Percentiles rank a stretch among this genome's conserved stretches.
Conservation (phyloP, 495 filamentous ascomycete genomes). For the Endocarpon pusillum region DNA sequence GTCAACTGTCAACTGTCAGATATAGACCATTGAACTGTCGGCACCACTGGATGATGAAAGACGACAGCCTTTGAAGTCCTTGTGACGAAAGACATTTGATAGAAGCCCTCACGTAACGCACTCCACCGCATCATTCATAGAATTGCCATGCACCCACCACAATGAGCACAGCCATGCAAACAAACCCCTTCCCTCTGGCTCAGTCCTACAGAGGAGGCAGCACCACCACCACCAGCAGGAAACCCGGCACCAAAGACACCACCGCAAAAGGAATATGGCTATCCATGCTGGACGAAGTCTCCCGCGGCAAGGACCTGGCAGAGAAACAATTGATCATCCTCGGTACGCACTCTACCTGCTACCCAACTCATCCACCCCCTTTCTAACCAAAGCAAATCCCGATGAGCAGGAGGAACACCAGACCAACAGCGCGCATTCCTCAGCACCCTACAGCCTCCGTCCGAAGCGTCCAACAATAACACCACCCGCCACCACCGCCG, state of each 20-base stretch:
- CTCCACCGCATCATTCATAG: too few relatives aligned
- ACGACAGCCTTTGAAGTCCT: too few relatives aligned
- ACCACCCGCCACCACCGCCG: conserved; percentile 39
- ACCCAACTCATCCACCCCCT: conserved; percentile 4
- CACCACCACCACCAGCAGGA: too few relatives aligned
- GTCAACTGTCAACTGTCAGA: too few relatives aligned
- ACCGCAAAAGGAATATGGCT: conserved; percentile 86
- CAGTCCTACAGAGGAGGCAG: too few relatives aligned
- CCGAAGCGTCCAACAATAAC: conserved; percentile 34
- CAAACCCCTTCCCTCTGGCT: too few relatives aligned
- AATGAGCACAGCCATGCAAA: too few relatives aligned
- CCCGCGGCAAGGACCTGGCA: conserved; percentile 75
- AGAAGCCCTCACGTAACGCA: too few relatives aligned
- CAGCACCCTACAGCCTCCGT: conserved; percentile 44
- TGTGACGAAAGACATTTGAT: too few relatives aligned
- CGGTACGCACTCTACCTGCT: conserved; percentile 31
- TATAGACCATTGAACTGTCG: too few relatives aligned
- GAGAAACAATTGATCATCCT: conserved; percentile 84
- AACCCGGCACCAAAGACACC: conserved; percentile 49
- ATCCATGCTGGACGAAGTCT: conserved; percentile 77
- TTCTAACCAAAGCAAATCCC: conserved; percentile 2
- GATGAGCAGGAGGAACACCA: conserved; percentile 54
- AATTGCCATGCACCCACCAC: too few relatives aligned
- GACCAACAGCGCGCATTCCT: conserved; percentile 84
- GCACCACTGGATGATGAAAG: too few relatives aligned